Percentiles rank a stretch among this genome's conserved stretches.
Evolutionary conservation across 768 basidiomycete genomes (phyloP).

Genomic region (Boletus bicolor): DNA sequence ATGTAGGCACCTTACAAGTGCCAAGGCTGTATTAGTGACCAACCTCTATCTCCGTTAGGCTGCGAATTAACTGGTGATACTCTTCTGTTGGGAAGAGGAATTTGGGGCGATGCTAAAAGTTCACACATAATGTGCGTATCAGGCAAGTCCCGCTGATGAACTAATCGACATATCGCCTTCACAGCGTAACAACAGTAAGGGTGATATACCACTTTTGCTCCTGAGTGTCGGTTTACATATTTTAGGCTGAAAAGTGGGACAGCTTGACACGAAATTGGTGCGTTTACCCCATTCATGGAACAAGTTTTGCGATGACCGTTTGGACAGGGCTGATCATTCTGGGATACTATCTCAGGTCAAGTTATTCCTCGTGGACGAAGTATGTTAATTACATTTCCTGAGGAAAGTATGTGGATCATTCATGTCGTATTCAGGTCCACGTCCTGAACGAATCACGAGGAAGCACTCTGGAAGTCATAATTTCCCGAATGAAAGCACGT

Average conservation of each 20-base stretch:
- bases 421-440: conserved; percentile 61
- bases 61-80: conserved; percentile 94
- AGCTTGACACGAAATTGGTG: conserved; percentile 89
- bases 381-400: conserved; percentile 26
- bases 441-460: conserved; percentile 88
- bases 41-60: conserved; percentile 41
- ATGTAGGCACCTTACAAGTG: conserved; percentile 44
- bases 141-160: neutral
- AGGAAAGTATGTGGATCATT: neutral
- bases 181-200: conserved; percentile 74
- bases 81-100: conserved; percentile 55
- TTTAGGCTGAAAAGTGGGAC: conserved; percentile 94
- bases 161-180: conserved; percentile 1
- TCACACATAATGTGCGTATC: conserved; percentile 72
- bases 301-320: conserved; percentile 5
- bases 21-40: neutral
- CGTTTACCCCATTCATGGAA: conserved; percentile 24
- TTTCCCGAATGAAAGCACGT: conserved; percentile 85
- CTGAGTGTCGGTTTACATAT: neutral
- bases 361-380: conserved; percentile 91
- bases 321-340: conserved; percentile 56
- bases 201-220: neutral
- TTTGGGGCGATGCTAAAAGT: conserved; percentile 71
- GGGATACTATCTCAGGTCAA: conserved; percentile 66
- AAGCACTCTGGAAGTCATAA: conserved; percentile 90